phyloP scores from a whole-genome alignment of 148 eudicot genomes.

The Fallopia convolvulus region DNA sequence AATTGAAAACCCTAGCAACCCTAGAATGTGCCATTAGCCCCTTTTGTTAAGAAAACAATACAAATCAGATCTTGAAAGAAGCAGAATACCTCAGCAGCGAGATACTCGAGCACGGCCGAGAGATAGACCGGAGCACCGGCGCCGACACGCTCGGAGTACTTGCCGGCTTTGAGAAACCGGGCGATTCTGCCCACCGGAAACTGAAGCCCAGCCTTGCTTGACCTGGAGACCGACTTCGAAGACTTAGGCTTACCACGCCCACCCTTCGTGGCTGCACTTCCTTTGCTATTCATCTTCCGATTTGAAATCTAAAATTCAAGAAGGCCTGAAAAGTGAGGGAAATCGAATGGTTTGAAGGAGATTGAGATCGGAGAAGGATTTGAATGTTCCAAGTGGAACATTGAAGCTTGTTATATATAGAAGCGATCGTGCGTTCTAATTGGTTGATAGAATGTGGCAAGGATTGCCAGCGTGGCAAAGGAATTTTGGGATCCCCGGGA shows the following conservation, averaged over 20 bases:
- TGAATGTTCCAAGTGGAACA: background rate
- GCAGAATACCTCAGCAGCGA: conserved; percentile 34
- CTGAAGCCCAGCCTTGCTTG: conserved; percentile 37
- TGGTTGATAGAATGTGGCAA: conserved; percentile 15
- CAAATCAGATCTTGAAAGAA: background rate
- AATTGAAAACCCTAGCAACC: too few relatives aligned
- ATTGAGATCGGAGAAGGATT: background rate
- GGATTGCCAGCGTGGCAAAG: conserved; percentile 26
- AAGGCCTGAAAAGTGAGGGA: conserved; percentile 17
- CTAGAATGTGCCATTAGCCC: too few relatives aligned
- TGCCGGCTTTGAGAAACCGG: conserved; percentile 34
- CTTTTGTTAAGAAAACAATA: too few relatives aligned
- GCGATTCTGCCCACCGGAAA: conserved; percentile 43
- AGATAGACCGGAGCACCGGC: conserved; percentile 48
- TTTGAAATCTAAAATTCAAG: conserved; percentile 16
- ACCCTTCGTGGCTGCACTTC: conserved; percentile 22
- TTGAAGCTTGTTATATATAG: conserved; percentile 17
- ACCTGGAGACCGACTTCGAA: conserved; percentile 30
- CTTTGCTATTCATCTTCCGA: conserved; percentile 34
- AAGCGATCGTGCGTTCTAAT: conserved; percentile 6
- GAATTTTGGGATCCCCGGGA: conserved; percentile 3
- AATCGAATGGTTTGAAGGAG: background rate
- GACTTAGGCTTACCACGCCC: conserved; percentile 37
- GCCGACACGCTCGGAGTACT: conserved; percentile 42
- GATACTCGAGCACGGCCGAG: conserved; percentile 42